Evolutionary conservation across 2,329 filamentous ascomycete species (phyloP).

Genomic region (Apiospora arundinis): DNA sequence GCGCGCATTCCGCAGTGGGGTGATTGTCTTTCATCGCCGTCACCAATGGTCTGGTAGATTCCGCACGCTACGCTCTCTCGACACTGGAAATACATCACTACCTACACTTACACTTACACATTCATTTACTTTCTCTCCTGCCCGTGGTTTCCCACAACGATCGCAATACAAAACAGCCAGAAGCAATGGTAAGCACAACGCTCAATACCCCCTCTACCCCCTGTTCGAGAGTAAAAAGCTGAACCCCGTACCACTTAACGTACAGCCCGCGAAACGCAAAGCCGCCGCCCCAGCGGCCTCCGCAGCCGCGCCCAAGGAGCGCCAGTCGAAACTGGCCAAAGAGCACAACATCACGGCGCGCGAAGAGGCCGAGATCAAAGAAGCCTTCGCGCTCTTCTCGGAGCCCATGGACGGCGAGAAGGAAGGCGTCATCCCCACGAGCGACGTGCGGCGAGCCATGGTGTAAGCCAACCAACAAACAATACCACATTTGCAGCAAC

Average conservation of each 20-base stretch:
- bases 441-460: constrained; percentile 74
- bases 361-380: constrained; percentile 88
- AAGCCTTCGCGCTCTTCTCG: constrained; percentile 86
- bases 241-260: not conserved
- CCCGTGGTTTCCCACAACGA: not conserved
- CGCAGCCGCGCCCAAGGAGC: constrained; percentile 48
- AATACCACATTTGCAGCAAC: too few species aligned
- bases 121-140: not conserved
- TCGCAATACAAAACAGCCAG: not conserved
- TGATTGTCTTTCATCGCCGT: not conserved
- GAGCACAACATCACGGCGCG: constrained; percentile 85
- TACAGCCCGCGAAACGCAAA: constrained; percentile 62
- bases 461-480: too few species aligned
- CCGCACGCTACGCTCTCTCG: not conserved
- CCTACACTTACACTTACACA: not conserved
- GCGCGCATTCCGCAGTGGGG: constrained; percentile 16
- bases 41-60: not conserved
- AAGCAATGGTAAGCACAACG: not conserved
- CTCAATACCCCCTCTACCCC: too few species aligned
- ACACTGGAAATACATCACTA: not conserved
- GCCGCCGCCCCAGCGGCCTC: constrained; percentile 31
- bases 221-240: not conserved
- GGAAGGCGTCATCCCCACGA: constrained; percentile 70
- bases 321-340: constrained; percentile 88
- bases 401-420: constrained; percentile 75